Base-by-base conservation (phyloP, 495 filamentous ascomycete genomes). In the Penicillium canariense region DNA sequence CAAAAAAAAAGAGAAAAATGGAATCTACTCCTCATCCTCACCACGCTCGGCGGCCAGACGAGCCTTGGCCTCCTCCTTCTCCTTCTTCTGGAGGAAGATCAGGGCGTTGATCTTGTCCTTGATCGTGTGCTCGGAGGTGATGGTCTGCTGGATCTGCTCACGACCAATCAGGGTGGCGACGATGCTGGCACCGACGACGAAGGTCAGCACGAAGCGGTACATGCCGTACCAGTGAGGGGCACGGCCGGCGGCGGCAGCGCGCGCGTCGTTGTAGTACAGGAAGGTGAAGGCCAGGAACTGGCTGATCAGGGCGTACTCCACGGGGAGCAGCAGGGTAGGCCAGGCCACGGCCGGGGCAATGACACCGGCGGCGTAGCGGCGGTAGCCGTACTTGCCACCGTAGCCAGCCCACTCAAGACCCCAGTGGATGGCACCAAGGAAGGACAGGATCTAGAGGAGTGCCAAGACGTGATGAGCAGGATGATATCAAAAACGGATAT, bases 391-490 rank as follows among this genome's bases (percentile, higher is more conserved):
- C 69, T 81, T 69, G 63, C 93, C 83, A 73, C 92, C 80, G 78
- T 85, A 84, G 54, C 81, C 78, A 51, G 87, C 88, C 76, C 82
- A 91, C 73, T 92, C 88, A 51, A 92, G 74, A 58, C 89, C 89
- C 95, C 95, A 97, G 72, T 98, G 94, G 62, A 97, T 84, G 31
- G 95, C 94, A 44, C 94, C 94, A 20, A 98, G 83, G 81, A 97
- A 97, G 40, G 91, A 96, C 63, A 97, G 86, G 61, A 97, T 91
- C 87, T 89, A 56, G 11, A 35, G 25, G 18, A 43, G 23, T 46
- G 11, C 11, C 18, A 46, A 31, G 18, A 8, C 26, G 30, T 51
- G 20, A 48, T 60, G 35, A 62, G 54, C 32, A 32, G 52, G 44
- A n/a, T 26, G 50, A 30, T 22, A 34, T 35, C 20, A 35, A 4